Evolutionary conservation across 768 basidiomycete genomes (phyloP).

Genomic region (Daedaleopsis sinensis): DNA sequence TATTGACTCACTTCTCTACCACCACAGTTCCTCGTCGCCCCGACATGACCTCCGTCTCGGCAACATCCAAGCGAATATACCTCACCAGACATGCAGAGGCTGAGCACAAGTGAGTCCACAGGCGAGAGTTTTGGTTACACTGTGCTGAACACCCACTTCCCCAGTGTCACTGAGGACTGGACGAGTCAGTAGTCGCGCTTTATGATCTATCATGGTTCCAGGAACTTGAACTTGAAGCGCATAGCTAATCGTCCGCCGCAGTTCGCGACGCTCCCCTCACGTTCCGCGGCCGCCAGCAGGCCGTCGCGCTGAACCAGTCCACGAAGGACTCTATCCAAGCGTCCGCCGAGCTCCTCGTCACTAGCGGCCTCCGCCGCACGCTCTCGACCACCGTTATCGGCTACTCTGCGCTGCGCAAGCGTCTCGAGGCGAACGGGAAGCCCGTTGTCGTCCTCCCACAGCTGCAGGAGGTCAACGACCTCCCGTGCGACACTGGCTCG

Average conservation of each 20-base stretch:
- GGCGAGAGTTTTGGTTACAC: too few species aligned
- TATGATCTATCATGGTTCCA: too few species aligned
- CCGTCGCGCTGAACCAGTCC: conserved; percentile 24
- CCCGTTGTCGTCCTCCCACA: conserved; percentile 29
- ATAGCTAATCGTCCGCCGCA: conserved; percentile 3
- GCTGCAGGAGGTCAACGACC: conserved; percentile 33
- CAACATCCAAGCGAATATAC: conserved; percentile 32
- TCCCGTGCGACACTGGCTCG: conserved; percentile 32
- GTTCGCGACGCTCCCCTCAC: conserved; percentile 32
- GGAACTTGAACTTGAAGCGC: not conserved
- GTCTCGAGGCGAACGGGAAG: conserved; percentile 29
- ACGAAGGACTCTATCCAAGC: conserved; percentile 29
- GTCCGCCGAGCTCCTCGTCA: conserved; percentile 30
- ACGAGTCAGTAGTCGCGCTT: conserved; percentile 18
- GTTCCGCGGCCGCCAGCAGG: conserved; percentile 28
- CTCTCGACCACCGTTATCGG: conserved; percentile 31
- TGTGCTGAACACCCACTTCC: too few species aligned
- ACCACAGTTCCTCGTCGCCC: not conserved
- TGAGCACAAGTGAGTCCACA: conserved; percentile 32
- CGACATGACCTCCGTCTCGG: not conserved
- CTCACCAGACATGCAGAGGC: conserved; percentile 33
- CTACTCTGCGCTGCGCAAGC: conserved; percentile 25
- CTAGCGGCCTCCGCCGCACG: conserved; percentile 29
- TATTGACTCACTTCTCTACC: not conserved
- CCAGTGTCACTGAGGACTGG: conserved; percentile 30